Base-by-base conservation (phyloP, 1,139 yeast species). In the Blastobotrys elegans region DNA sequence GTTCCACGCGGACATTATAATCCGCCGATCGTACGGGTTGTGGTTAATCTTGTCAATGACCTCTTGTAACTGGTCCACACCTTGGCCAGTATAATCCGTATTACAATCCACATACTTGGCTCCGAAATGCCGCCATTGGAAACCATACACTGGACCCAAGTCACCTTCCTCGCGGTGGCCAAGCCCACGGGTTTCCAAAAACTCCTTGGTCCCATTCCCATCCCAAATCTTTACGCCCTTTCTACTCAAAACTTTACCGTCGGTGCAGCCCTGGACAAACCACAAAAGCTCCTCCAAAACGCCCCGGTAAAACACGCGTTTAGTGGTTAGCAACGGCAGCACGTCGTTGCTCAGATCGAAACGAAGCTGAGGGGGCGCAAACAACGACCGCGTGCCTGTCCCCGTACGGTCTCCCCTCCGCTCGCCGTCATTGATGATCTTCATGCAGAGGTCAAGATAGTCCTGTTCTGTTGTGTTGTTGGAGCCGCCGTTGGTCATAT, bases 81-180 rank as follows among this genome's bases (percentile, higher is more conserved):
- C 99, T 63, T 87, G 75, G 4, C 90, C 92, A 0, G 84, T 64
- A 61, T 92, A 92, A 65, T 92, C 95, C 5, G 90, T 74, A 53
- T 90, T 90, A 62, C 96, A 88, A 50, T 87, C 89, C 36, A 63
- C 72, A 65, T 92, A 92, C 56, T 84, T 79, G 3, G 98, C 98
- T 27, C 98, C 98, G 64, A 94, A 92, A 66, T 94, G 98, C 61
- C 99, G 80, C 99, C 99, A 92, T 68, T 92, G 99, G 69, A 94
- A 92, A 0, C 99, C 99, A 64, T 92, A 92, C 2, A 92, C 97
- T 1, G 99, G 98, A 0, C 99, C 99, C 58, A 92, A 70, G 67
- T 92, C 99, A 48, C 97, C 97, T 59, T 81, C 97, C 53, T 92
- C 75, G 61, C 96, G 80, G 50, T 86, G 74, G 0, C 75, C 74